These are phyloP conservation scores for Solanum clarkiae DNA, from an alignment of 257 asterid species.

Conservation along the genomic window DNA sequence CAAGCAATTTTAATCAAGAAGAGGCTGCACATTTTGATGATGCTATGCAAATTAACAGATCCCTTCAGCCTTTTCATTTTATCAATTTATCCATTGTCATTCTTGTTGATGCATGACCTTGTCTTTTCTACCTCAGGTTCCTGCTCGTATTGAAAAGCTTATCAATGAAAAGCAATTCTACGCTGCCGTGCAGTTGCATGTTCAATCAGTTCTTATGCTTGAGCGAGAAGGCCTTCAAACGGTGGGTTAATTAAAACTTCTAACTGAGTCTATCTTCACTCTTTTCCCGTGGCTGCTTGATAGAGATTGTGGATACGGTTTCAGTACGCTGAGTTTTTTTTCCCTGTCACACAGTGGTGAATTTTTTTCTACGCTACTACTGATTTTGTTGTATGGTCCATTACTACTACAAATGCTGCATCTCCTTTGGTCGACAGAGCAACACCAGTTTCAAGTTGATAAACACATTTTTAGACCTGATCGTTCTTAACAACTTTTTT, in stretches of 20 bases:
- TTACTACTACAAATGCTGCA: neutral
- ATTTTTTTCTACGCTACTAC: neutral
- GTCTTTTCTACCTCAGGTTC: slow-evolving; percentile 48
- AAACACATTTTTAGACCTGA: neutral
- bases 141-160: slow-evolving; percentile 92
- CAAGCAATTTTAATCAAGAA: neutral
- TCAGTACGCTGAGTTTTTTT: neutral
- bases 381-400: neutral
- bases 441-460: neutral
- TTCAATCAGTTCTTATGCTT: slow-evolving; percentile 85
- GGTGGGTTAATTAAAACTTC: slow-evolving; percentile 32
- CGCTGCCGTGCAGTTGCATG: slow-evolving; percentile 93
- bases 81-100: neutral
- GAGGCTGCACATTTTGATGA: neutral
- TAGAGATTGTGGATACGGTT: neutral
- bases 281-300: neutral
- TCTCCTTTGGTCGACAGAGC: neutral
- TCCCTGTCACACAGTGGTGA: neutral
- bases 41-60: neutral
- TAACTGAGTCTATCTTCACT: neutral
- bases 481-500: neutral
- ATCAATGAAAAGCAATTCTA: slow-evolving; percentile 85
- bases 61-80: neutral
- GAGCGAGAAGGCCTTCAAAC: slow-evolving; percentile 98
- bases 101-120: slow-evolving; percentile 6